A percentile compares a stretch with the other conserved stretches of the same genome.
phyloP scores from a whole-genome alignment of 2,329 filamentous ascomycete species.

The Diaporthe vexans region DNA sequence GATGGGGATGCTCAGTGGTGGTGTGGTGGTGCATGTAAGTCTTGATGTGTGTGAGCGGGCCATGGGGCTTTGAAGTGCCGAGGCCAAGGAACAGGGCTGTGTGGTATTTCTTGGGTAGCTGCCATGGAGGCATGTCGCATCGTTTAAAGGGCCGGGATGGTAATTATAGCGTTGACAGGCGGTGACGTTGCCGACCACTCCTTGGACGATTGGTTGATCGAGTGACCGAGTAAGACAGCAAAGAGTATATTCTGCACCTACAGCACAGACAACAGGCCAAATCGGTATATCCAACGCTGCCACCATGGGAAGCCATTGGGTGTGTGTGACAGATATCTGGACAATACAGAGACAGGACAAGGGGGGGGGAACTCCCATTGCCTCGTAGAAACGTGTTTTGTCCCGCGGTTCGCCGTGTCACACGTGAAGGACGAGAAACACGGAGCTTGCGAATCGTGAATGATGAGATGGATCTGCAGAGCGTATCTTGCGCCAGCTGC shows the following conservation, averaged over 20 bases:
- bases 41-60: background rate
- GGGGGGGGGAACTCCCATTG: background rate
- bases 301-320: background rate
- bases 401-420: conserved; percentile 16
- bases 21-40: background rate
- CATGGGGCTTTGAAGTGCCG: conserved; percentile 11
- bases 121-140: background rate
- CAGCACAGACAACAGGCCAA: background rate
- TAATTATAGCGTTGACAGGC: conserved; percentile 19
- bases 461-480: conserved; percentile 31
- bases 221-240: background rate
- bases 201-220: background rate
- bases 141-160: conserved; percentile 15
- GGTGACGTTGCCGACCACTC: conserved; percentile 3
- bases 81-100: conserved; percentile 7
- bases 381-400: conserved; percentile 6
- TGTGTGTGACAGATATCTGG: background rate
- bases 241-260: background rate
- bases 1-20: background rate
- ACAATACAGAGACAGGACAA: background rate
- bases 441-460: conserved; percentile 11
- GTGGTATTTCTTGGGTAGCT: background rate
- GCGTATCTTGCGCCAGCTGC: conserved; percentile 15
- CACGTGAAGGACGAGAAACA: conserved; percentile 28
- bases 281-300: background rate